Conservation (phyloP, 371 early-diverging fungal species). For the Vittaforma corneae region DNA sequence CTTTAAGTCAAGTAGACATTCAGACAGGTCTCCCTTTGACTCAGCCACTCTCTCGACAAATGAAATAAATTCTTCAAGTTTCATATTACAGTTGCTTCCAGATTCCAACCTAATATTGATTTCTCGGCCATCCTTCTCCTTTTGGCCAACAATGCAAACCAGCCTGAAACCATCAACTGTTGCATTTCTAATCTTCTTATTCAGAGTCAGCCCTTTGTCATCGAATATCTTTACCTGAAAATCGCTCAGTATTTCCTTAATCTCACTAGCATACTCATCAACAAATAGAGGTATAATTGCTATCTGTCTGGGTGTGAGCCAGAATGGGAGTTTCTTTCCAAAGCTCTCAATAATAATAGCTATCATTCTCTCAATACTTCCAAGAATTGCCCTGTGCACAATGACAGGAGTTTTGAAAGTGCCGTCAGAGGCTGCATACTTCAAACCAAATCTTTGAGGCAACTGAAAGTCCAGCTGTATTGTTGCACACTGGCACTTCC, state of each 20-base stretch:
- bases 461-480: slow-evolving; percentile 94
- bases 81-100: not conserved
- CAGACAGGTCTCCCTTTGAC: slow-evolving; percentile 17
- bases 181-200: slow-evolving; percentile 85
- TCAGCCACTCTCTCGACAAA: slow-evolving; percentile 9
- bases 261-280: slow-evolving; percentile 53
- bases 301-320: slow-evolving; percentile 89
- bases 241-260: slow-evolving; percentile 48
- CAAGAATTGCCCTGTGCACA: slow-evolving; percentile 93
- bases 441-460: slow-evolving; percentile 76
- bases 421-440: slow-evolving; percentile 66
- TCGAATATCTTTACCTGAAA: slow-evolving; percentile 62
- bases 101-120: slow-evolving; percentile 60
- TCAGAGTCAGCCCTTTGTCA: slow-evolving; percentile 69
- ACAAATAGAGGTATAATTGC: slow-evolving; percentile 63
- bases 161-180: slow-evolving; percentile 76
- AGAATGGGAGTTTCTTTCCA: slow-evolving; percentile 85
- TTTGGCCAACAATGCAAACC: slow-evolving; percentile 79
- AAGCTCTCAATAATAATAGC: slow-evolving; percentile 89
- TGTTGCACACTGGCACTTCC: slow-evolving; percentile 90
- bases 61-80: slow-evolving; percentile 9
- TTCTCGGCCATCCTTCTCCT: slow-evolving; percentile 68
- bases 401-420: slow-evolving; percentile 77
- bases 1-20: too few relatives aligned
- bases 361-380: slow-evolving; percentile 89